Percentiles rank a stretch among this genome's conserved stretches.
Evolutionary conservation across 495 filamentous ascomycete genomes (phyloP).

Genomic region (Articulospora tetracladia): DNA sequence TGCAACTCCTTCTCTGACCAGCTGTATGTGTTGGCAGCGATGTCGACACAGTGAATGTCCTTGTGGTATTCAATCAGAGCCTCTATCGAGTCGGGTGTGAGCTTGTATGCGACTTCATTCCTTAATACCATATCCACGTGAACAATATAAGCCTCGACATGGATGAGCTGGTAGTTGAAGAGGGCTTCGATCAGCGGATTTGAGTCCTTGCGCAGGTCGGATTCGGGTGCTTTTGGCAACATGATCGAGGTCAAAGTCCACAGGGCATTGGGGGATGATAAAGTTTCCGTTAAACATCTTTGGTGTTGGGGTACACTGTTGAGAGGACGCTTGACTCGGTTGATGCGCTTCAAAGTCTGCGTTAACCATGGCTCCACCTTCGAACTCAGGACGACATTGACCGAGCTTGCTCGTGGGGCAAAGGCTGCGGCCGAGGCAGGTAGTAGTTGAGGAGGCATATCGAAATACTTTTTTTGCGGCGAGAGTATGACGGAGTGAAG

Average conservation of each 20-base stretch:
- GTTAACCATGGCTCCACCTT: constrained; percentile 99
- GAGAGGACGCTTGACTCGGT: constrained; percentile 93
- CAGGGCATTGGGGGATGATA: constrained; percentile 87
- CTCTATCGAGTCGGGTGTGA: constrained; percentile 96
- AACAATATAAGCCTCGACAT: constrained; percentile 96
- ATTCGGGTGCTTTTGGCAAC: constrained; percentile 85
- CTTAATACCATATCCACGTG: constrained; percentile 98
- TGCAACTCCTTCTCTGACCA: constrained; percentile 97
- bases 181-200: constrained; percentile 89
- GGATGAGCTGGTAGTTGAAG: constrained; percentile 91
- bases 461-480: constrained; percentile 7
- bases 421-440: constrained; percentile 96
- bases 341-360: constrained; percentile 93
- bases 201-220: constrained; percentile 78
- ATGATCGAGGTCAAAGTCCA: constrained; percentile 95
- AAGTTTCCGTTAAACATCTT: constrained; percentile 92
- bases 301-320: constrained; percentile 98
- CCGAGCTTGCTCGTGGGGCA: constrained; percentile 84
- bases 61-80: constrained; percentile 94
- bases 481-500: constrained; percentile 9
- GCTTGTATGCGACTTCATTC: constrained; percentile 97
- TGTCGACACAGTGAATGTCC: constrained; percentile 90
- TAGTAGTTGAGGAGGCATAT: constrained; percentile 87
- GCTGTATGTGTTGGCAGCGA: constrained; percentile 83
- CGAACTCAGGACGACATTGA: constrained; percentile 88